These are phyloP conservation scores for Scheffersomyces amazonensis DNA, from an alignment of 805 yeast genomes.

Conservation along the genomic window DNA sequence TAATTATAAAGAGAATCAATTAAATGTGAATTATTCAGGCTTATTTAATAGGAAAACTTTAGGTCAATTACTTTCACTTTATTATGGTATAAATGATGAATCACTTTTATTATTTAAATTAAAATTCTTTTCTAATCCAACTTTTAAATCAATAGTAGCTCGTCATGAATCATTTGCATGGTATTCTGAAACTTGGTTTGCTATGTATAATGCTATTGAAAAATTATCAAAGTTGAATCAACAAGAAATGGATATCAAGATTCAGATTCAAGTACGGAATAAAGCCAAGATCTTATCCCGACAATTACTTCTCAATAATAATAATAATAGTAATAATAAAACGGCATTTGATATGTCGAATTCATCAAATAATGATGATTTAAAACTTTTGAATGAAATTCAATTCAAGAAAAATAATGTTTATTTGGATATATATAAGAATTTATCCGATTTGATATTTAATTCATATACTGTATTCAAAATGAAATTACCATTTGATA, in stretches of 20 bases:
- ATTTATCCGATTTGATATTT: slow-evolving; percentile 36
- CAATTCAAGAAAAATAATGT: slow-evolving; percentile 36
- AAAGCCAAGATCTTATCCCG: slow-evolving; percentile 46
- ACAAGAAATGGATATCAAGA: slow-evolving; percentile 50
- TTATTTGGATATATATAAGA: slow-evolving; percentile 37
- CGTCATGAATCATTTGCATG: slow-evolving; percentile 67
- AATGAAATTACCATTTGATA: slow-evolving; percentile 32
- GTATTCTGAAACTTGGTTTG: slow-evolving; percentile 63
- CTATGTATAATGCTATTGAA: slow-evolving; percentile 49
- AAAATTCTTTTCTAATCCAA: slow-evolving; percentile 40
- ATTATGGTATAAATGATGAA: slow-evolving; percentile 68
- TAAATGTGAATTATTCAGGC: slow-evolving; percentile 8
- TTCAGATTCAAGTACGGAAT: slow-evolving; percentile 60
- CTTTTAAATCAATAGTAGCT: slow-evolving; percentile 36
- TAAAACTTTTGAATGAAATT: slow-evolving; percentile 24
- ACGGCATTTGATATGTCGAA: slow-evolving; percentile 9
- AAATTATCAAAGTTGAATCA: slow-evolving; percentile 40
- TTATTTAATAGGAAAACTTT: slow-evolving; percentile 44
- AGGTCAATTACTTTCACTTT: slow-evolving; percentile 52
- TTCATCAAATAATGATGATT: slow-evolving; percentile 17
- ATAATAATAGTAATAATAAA: slow-evolving; percentile 4
- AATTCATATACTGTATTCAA: slow-evolving; percentile 41
- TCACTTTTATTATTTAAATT: slow-evolving; percentile 53
- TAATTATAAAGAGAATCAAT: slow-evolving; percentile 11
- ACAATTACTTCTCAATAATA: slow-evolving; percentile 29